phyloP scores from a whole-genome alignment of 2,329 filamentous ascomycete genomes.

The Aspergillus caelatus region DNA sequence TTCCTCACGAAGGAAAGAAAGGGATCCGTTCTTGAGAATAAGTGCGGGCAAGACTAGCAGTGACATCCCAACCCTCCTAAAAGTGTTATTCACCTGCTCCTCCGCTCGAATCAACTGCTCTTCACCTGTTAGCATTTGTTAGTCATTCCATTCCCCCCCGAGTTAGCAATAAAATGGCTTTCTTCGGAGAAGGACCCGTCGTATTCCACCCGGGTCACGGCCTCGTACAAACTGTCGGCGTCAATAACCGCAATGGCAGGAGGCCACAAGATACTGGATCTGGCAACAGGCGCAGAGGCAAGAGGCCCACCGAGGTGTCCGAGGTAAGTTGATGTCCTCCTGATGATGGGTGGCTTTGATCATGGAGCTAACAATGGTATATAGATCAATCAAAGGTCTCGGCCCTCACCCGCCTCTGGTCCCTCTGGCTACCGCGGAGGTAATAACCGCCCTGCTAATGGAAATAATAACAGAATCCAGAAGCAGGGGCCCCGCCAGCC shows the following conservation, averaged over 20 bases:
- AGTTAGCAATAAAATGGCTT: conserved; percentile 10
- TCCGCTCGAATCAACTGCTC: background rate
- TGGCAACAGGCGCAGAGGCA: background rate
- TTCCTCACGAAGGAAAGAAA: conserved; percentile 13
- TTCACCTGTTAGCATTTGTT: background rate
- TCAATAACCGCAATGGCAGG: background rate
- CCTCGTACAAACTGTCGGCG: background rate
- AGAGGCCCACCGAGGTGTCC: background rate
- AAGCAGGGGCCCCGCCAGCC: background rate
- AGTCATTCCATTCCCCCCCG: background rate
- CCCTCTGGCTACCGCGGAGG: background rate
- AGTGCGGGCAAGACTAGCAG: conserved; percentile 5
- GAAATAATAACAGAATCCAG: background rate
- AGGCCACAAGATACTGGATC: background rate
- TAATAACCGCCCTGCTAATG: background rate
- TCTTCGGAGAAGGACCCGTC: conserved; percentile 4
- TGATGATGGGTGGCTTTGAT: background rate
- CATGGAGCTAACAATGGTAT: background rate
- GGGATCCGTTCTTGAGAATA: conserved; percentile 12
- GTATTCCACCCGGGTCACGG: background rate
- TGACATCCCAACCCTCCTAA: background rate
- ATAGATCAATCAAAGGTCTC: background rate
- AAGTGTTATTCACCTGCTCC: conserved; percentile 1
- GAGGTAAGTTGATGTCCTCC: background rate
- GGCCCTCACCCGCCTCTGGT: background rate